A percentile compares a stretch with the other conserved stretches of the same genome.
These are phyloP conservation scores for Pseudonectria foliicola DNA, from an alignment of 2,329 filamentous ascomycete species.

Conservation along the genomic window DNA sequence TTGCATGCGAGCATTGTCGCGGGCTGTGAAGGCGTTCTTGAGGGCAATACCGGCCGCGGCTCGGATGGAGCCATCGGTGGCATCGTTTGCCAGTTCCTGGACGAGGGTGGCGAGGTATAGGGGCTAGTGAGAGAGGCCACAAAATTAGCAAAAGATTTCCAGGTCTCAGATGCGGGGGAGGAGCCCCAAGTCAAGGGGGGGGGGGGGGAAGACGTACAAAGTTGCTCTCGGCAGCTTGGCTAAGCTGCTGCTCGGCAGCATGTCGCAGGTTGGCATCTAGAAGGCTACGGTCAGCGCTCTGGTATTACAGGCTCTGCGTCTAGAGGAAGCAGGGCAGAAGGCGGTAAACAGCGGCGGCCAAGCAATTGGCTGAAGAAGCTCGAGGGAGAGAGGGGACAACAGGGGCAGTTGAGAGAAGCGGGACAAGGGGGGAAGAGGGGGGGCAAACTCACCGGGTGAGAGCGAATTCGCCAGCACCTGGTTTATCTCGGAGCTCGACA, in stretches of 20 bases:
- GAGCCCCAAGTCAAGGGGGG: slow-evolving; percentile 7
- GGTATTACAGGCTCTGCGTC: slow-evolving; percentile 5
- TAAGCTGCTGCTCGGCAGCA: slow-evolving; percentile 88
- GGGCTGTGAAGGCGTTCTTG: slow-evolving; percentile 95
- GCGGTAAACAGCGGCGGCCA: slow-evolving; percentile 4
- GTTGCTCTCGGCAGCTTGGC: slow-evolving; percentile 85
- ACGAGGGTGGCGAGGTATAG: slow-evolving; percentile 90
- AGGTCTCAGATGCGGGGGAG: slow-evolving; percentile 9
- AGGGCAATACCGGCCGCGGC: slow-evolving; percentile 91
- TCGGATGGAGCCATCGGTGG: slow-evolving; percentile 74
- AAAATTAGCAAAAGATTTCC: slow-evolving; percentile 18
- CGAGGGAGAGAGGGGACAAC: too few relatives aligned
- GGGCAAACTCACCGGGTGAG: slow-evolving; percentile 68
- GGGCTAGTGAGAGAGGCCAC: slow-evolving; percentile 48
- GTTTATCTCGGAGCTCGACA: slow-evolving; percentile 85
- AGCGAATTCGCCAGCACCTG: slow-evolving; percentile 96
- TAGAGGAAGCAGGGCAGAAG: slow-evolving; percentile 3
- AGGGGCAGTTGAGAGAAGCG: too few relatives aligned
- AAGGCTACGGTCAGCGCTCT: slow-evolving; percentile 27
- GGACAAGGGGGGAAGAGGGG: slow-evolving; percentile 3
- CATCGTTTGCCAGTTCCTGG: slow-evolving; percentile 88
- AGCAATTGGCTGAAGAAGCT: slow-evolving; percentile 6
- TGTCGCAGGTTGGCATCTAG: slow-evolving; percentile 84
- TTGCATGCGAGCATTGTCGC: slow-evolving; percentile 79
- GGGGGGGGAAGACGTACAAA: slow-evolving; percentile 58